Conservation (phyloP, 495 filamentous ascomycete genomes). For the Achaetomiella virescens region DNA sequence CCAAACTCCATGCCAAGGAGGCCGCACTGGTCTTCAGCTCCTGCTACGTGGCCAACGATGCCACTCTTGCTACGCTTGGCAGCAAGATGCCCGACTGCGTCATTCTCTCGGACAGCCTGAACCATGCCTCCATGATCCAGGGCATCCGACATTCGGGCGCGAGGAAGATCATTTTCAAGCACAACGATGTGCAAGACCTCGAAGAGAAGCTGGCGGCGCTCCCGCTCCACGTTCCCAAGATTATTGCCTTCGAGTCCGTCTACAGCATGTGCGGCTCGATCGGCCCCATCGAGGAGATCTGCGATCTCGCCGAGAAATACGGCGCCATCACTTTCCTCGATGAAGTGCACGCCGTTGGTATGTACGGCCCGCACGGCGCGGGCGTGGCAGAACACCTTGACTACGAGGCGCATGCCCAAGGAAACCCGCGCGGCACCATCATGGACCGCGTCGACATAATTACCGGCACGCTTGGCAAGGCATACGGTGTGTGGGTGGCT, state of each 20-base stretch:
- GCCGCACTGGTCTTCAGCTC: slow-evolving; percentile 90
- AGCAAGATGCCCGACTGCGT: slow-evolving; percentile 96
- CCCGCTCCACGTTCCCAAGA: slow-evolving; percentile 79
- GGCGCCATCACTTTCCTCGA: slow-evolving; percentile 96
- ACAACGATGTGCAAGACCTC: slow-evolving; percentile 87
- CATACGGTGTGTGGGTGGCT: slow-evolving; percentile 97
- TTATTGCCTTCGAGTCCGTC: slow-evolving; percentile 96
- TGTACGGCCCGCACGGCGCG: slow-evolving; percentile 95
- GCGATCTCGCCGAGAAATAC: slow-evolving; percentile 94
- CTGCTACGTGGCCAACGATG: slow-evolving; percentile 97
- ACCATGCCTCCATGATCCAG: slow-evolving; percentile 99
- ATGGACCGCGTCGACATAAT: slow-evolving; percentile 97
- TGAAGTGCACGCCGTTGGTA: slow-evolving; percentile 97
- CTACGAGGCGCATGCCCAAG: slow-evolving; percentile 67
- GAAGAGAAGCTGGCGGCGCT: slow-evolving; percentile 86
- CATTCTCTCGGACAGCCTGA: slow-evolving; percentile 88
- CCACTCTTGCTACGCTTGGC: slow-evolving; percentile 89
- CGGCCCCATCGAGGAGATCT: slow-evolving; percentile 91
- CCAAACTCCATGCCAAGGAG: slow-evolving; percentile 86
- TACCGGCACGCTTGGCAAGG: slow-evolving; percentile 93
- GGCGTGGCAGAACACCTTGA: slow-evolving; percentile 97
- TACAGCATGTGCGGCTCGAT: slow-evolving; percentile 99
- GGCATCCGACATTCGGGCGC: slow-evolving; percentile 95
- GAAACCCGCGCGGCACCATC: slow-evolving; percentile 71
- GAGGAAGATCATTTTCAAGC: slow-evolving; percentile 96